These are phyloP conservation scores for Aciculoconidium aculeatum DNA, from an alignment of 805 yeast species.

Conservation along the genomic window DNA sequence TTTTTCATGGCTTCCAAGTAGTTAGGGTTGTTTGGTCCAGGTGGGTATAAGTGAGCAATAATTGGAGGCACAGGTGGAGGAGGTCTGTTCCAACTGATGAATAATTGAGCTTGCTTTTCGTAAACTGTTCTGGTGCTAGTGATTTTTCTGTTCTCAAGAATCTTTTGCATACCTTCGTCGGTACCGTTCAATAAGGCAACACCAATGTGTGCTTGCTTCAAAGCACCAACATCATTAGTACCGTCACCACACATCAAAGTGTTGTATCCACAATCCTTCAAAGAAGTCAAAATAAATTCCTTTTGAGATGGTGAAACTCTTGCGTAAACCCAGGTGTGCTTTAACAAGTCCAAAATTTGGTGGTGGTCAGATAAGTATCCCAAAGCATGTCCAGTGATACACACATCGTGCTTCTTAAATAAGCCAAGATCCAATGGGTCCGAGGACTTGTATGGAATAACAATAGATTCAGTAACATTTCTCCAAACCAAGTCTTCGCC, in stretches of 20 bases:
- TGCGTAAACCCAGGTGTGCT: constrained; percentile 95
- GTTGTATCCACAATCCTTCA: constrained; percentile 83
- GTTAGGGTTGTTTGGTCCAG: constrained; percentile 87
- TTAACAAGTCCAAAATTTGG: constrained; percentile 67
- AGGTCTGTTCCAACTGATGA: constrained; percentile 78
- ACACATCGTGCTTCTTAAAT: constrained; percentile 70
- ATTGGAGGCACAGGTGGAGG: constrained; percentile 74
- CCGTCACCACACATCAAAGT: constrained; percentile 99
- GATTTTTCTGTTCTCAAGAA: constrained; percentile 71
- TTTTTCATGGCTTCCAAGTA: constrained; percentile 81
- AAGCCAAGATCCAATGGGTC: constrained; percentile 51
- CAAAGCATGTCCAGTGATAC: constrained; percentile 91
- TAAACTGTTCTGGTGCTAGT: constrained; percentile 64
- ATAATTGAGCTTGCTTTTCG: constrained; percentile 74
- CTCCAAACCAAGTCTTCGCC: constrained; percentile 72
- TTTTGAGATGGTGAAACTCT: constrained; percentile 96
- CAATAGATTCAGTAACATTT: constrained; percentile 69
- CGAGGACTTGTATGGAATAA: constrained; percentile 60
- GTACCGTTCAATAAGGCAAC: constrained; percentile 97
- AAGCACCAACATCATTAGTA: constrained; percentile 99
- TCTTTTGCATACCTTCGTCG: constrained; percentile 84
- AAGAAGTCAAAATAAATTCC: constrained; percentile 78
- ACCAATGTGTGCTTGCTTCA: constrained; percentile 97
- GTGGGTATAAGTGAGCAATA: constrained; percentile 96
- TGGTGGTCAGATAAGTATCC: constrained; percentile 57